Conservation (phyloP, 2,329 filamentous ascomycete species). For the Mariannaea sp. region DNA sequence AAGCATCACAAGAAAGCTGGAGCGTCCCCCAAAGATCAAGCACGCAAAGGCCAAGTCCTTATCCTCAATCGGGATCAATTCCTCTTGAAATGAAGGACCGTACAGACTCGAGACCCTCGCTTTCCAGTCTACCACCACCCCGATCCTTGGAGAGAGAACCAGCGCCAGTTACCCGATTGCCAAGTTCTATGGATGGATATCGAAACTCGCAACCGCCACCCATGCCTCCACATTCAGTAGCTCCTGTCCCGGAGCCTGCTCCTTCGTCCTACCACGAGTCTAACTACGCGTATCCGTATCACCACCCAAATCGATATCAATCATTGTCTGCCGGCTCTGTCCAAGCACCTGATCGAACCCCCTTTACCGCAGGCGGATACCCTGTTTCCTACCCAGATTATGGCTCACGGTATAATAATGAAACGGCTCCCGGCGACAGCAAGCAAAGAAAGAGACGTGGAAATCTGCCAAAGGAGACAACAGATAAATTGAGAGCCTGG, state of each 20-base stretch:
- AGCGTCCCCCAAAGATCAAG: constrained; percentile 33
- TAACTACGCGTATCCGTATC: constrained; percentile 47
- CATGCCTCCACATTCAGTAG: constrained; percentile 32
- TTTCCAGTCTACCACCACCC: constrained; percentile 48
- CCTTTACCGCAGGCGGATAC: constrained; percentile 50
- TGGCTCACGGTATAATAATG: constrained; percentile 47
- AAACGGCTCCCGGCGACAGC: constrained; percentile 49
- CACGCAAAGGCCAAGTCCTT: constrained; percentile 47
- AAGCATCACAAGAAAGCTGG: constrained; percentile 45
- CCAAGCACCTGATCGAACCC: constrained; percentile 49
- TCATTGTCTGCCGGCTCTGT: constrained; percentile 52
- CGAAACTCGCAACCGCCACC: constrained; percentile 36
- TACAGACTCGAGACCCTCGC: constrained; percentile 43
- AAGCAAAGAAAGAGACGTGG: constrained; percentile 71
- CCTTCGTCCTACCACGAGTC: constrained; percentile 41
- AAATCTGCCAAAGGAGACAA: constrained; percentile 89
- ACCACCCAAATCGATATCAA: constrained; percentile 51
- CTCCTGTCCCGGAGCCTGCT: constrained; percentile 40
- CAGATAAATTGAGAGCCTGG: constrained; percentile 80
- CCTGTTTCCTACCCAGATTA: constrained; percentile 49
- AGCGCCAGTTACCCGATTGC: constrained; percentile 39
- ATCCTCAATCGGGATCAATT: constrained; percentile 37
- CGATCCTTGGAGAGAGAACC: constrained; percentile 46
- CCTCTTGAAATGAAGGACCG: constrained; percentile 44
- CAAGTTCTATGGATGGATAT: constrained; percentile 46